Evolutionary conservation across 805 yeast species (phyloP).

Genomic region (Wickerhamomyces sydowiorum): DNA sequence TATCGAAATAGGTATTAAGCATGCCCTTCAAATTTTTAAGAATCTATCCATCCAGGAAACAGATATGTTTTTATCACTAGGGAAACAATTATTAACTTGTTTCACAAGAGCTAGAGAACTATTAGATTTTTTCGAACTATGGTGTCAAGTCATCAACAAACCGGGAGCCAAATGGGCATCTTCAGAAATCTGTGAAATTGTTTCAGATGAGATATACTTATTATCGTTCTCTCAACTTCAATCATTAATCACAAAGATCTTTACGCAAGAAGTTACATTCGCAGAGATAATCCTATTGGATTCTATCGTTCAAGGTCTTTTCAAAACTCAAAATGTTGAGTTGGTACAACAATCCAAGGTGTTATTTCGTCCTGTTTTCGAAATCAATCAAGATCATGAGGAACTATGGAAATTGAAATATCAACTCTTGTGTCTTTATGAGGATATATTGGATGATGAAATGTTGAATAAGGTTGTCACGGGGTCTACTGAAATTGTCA

Average conservation of each 20-base stretch:
- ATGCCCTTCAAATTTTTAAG: conserved; percentile 29
- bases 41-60: conserved; percentile 5
- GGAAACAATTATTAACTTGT: conserved; percentile 36
- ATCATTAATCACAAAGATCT: conserved; percentile 18
- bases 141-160: conserved; percentile 27
- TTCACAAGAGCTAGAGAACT: conserved; percentile 56
- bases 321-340: conserved; percentile 24
- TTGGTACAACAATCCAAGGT: conserved; percentile 19
- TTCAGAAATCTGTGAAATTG: conserved; percentile 25
- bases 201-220: conserved; percentile 35
- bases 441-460: conserved; percentile 26
- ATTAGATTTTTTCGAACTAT: conserved; percentile 38
- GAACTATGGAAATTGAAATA: conserved; percentile 42
- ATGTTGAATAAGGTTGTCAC: conserved; percentile 9
- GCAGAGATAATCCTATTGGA: conserved; percentile 20
- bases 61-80: conserved; percentile 10
- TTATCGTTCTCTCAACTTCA: conserved; percentile 44
- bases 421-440: conserved; percentile 43
- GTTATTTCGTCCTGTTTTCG: conserved; percentile 22
- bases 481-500: conserved; percentile 2
- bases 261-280: conserved; percentile 7
- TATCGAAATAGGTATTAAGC: conserved; percentile 49
- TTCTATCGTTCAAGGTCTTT: conserved; percentile 37
- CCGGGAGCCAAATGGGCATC: conserved; percentile 11
- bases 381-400: conserved; percentile 9